A percentile compares a stretch with the other conserved stretches of the same genome.
These are phyloP conservation scores for Xylaria acuta DNA, from an alignment of 495 filamentous ascomycete species.

Conservation along the genomic window DNA sequence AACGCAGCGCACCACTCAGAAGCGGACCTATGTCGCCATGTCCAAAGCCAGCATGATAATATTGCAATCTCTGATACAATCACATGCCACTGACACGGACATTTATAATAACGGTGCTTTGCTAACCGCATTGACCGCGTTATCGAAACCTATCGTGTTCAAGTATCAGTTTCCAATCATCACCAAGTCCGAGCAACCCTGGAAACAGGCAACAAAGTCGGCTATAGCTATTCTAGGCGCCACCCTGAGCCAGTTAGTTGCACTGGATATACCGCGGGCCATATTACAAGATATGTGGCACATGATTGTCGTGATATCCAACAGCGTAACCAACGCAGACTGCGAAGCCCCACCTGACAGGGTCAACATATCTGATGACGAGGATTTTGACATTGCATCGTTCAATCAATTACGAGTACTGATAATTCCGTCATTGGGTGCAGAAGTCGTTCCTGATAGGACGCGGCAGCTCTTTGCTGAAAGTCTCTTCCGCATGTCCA, in stretches of 20 bases:
- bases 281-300: constrained; percentile 61
- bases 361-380: constrained; percentile 62
- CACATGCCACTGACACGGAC: constrained; percentile 66
- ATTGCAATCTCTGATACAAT: constrained; percentile 66
- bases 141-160: constrained; percentile 69
- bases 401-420: constrained; percentile 72
- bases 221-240: constrained; percentile 71
- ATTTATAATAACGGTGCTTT: constrained; percentile 71
- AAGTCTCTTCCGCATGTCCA: constrained; percentile 80
- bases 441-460: constrained; percentile 65
- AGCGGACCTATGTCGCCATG: constrained; percentile 83
- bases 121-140: constrained; percentile 63
- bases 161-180: constrained; percentile 73
- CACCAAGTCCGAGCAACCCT: constrained; percentile 67
- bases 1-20: constrained; percentile 44
- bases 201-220: constrained; percentile 78
- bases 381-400: constrained; percentile 79
- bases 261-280: constrained; percentile 57
- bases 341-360: constrained; percentile 48
- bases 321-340: constrained; percentile 66
- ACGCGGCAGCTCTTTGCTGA: constrained; percentile 74
- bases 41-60: constrained; percentile 78
- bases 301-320: constrained; percentile 63
- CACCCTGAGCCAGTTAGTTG: constrained; percentile 66
- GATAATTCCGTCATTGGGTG: constrained; percentile 77